These are phyloP conservation scores for Climacium dendroides DNA, from an alignment of 225 moss, liverwort and hornwort genomes.

Conservation along the genomic window DNA sequence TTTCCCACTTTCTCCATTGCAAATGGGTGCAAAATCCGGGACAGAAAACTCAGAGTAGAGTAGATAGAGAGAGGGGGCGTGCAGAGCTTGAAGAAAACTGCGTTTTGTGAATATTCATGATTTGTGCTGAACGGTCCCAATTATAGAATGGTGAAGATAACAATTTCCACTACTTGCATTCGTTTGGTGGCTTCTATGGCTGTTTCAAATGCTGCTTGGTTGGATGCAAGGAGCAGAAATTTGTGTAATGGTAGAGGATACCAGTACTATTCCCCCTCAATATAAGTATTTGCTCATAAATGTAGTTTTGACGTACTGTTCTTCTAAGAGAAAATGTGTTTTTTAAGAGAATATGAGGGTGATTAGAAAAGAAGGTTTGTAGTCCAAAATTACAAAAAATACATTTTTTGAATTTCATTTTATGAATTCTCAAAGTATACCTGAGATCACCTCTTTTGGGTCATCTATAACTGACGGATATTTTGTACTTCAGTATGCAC, in stretches of 20 bases:
- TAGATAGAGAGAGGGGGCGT: background rate
- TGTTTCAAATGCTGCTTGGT: background rate
- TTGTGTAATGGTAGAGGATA: background rate
- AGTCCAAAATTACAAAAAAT: background rate
- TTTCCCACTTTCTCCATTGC: background rate
- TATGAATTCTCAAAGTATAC: background rate
- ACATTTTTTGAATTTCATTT: background rate
- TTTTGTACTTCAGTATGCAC: background rate
- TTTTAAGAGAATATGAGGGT: background rate
- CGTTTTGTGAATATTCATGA: background rate
- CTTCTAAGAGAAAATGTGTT: background rate
- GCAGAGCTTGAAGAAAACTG: background rate
- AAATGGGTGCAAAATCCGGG: background rate
- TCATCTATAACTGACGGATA: background rate
- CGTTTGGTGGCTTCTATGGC: background rate
- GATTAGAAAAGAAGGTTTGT: background rate
- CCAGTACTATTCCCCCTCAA: background rate
- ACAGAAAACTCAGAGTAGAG: background rate
- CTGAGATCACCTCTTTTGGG: background rate
- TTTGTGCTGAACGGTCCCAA: background rate
- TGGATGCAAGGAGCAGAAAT: background rate
- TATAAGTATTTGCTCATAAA: background rate
- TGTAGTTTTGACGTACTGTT: background rate
- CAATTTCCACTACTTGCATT: too few species aligned
- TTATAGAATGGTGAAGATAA: background rate